Evolutionary conservation across 108 stramenopile genomes (phyloP), one percentile per base, ranked within the genome.

Genomic region (Conticribra weissflogii): DNA sequence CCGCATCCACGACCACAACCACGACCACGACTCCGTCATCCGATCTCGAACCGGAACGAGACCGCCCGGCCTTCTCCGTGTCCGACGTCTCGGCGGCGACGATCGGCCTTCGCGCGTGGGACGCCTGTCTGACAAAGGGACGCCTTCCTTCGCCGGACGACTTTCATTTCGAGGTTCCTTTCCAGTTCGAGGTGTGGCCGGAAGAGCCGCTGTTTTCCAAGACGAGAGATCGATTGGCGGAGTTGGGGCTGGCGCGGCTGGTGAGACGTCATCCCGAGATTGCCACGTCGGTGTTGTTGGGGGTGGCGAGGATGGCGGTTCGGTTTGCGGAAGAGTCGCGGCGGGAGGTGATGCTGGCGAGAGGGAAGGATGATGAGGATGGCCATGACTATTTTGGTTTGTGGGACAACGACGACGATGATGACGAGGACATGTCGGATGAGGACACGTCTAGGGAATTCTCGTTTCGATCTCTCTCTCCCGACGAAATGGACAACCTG

Each of bases 221-320:
- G 22, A 30, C 88, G 12, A 22, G 25, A 23, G 30, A 61, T n/a
- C 46, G 55, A 18, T 73, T 88, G 61, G 46, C 68, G 1, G n/a
- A 50, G 1, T 51, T 85, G 51, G 85, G 80, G 41, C 59, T 91
- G 29, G 82, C 87, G 16, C 74, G 89, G 31, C 81, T 88, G 68
- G 82, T 82, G 16, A 47, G 74, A 21, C 67, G 83, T 17, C 89
- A 88, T 78, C 89, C 89, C 18, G 81, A 86, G 79, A 83, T 65
- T 3, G 19, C 83, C 18, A 66, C 79, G 18, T 54, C 78, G 3
- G 74, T 90, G 15, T 57, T 90, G n/a, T 54, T 79, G 3, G 72
- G 76, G 1, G 50, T 90, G 52, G 36, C 85, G 16, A 81, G 72
- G 46, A 22, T 85, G 54, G 80, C 66, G 3, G 31, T 79, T 18